Evolutionary conservation across 768 basidiomycete species (phyloP).

Genomic region (Podaxis rugospora): DNA sequence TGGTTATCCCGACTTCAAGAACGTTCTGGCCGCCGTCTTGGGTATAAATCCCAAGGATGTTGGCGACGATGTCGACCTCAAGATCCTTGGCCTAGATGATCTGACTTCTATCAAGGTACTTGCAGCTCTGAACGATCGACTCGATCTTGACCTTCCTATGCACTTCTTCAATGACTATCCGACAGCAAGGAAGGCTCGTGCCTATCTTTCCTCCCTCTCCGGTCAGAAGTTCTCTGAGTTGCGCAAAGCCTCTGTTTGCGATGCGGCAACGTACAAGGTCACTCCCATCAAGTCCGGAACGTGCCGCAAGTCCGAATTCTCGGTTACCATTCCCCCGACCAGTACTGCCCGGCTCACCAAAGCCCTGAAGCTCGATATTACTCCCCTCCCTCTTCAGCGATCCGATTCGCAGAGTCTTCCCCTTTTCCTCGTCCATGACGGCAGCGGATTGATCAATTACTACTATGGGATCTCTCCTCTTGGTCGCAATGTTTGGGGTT

Average conservation of each 20-base stretch:
- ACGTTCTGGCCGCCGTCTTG: conserved; percentile 41
- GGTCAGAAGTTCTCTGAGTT: not conserved
- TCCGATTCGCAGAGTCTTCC: conserved; percentile 26
- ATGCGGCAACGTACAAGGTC: not conserved
- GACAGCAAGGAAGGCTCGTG: conserved; percentile 35
- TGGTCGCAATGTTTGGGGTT: conserved; percentile 53
- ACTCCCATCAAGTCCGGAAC: not conserved
- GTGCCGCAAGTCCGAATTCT: not conserved
- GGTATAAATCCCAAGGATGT: conserved; percentile 37
- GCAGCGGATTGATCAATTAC: conserved; percentile 56
- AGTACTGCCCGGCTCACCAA: conserved; percentile 10
- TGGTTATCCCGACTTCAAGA: conserved; percentile 25
- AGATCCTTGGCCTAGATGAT: conserved; percentile 55
- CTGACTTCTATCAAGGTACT: conserved; percentile 57
- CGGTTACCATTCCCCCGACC: not conserved
- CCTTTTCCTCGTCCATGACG: conserved; percentile 70
- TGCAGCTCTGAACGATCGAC: conserved; percentile 38
- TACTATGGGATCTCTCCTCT: conserved; percentile 43
- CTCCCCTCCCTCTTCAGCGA: conserved; percentile 34
- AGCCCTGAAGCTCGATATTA: conserved; percentile 21
- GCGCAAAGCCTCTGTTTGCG: not conserved
- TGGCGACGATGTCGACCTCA: conserved; percentile 41
- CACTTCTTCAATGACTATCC: conserved; percentile 36
- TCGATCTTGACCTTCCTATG: conserved; percentile 37
- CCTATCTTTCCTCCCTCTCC: conserved; percentile 20